Evolutionary conservation across 768 basidiomycete genomes (phyloP), one percentile per base, ranked within the genome.

Genomic region (Macrolepiota albuminosa): DNA sequence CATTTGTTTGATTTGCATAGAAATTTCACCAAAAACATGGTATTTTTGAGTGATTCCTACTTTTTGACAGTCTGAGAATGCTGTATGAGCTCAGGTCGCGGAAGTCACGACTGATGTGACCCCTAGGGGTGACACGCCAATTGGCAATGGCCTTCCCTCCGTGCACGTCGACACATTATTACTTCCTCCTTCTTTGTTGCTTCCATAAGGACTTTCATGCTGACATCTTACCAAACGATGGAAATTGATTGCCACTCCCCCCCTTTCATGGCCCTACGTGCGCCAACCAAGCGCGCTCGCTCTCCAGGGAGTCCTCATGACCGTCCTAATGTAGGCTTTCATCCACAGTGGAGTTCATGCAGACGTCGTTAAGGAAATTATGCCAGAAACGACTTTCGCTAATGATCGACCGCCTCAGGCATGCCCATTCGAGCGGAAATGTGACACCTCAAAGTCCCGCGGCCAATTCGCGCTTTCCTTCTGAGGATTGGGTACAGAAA

Each of bases 401-500:
- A 37, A 75, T 74, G 43, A 69, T 76, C 11, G 70, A 68, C 46
- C 62, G 56, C 36, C 43, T 63, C 29, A 47, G 46, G 18, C 61
- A 66, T 52, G 53, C 59, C 40, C 59, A 65, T 59, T 52, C 66
- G 37, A 58, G 61, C 54, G 56, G 50, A 18, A 53, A 62, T 45
- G 57, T 49, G 9, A 61, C 62, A 21, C 57, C 65, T 9, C 51
- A 56, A 24, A 61, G 60, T 47, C 48, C 80, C 57, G 66, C 73
- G 47, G 68, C 62, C 67, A 75, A 72, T 64, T 76, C 79, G 64
- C 70, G 77, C 31, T 73, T 78, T 45, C 70, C 73, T 18, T 79
- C 83, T 9, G 89, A 90, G 59, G 89, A 91, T 67, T 92, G 88
- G 90, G 89, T 91, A 11, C 76, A 78, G 59, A 87, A 86, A 67